These are phyloP conservation scores for Xylaria multiplex DNA, from an alignment of 2,329 filamentous ascomycete genomes.

Conservation along the genomic window DNA sequence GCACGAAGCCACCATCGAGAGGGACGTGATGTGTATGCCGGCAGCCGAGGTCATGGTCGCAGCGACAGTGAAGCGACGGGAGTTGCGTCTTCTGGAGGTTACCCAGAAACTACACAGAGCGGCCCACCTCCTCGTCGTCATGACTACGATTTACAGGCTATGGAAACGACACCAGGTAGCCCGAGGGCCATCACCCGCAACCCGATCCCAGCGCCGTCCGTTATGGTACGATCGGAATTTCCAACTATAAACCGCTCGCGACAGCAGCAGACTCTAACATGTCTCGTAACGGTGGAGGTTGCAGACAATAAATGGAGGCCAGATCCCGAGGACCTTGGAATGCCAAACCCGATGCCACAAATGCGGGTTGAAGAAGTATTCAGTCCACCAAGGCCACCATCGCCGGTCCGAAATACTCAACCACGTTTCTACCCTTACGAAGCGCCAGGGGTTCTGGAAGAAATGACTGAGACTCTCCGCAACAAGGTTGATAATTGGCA, in stretches of 20 bases:
- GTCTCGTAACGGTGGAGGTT: slow-evolving; percentile 92
- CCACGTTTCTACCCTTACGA: slow-evolving; percentile 77
- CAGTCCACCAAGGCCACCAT: slow-evolving; percentile 64
- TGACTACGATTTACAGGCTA: slow-evolving; percentile 95
- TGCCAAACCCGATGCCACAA: slow-evolving; percentile 57
- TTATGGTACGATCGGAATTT: slow-evolving; percentile 97
- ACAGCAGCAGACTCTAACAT: slow-evolving; percentile 94
- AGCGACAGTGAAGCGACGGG: slow-evolving; percentile 84
- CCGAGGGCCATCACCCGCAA: slow-evolving; percentile 79
- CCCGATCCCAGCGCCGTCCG: slow-evolving; percentile 87
- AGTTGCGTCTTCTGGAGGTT: slow-evolving; percentile 79
- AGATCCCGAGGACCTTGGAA: slow-evolving; percentile 80
- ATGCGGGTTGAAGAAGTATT: slow-evolving; percentile 64
- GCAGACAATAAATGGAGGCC: slow-evolving; percentile 91
- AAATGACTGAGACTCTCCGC: slow-evolving; percentile 86
- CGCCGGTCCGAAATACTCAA: slow-evolving; percentile 64
- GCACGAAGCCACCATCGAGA: slow-evolving; percentile 57
- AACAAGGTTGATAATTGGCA: slow-evolving; percentile 98
- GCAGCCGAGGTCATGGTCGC: slow-evolving; percentile 69
- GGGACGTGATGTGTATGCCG: slow-evolving; percentile 59
- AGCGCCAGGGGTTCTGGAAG: slow-evolving; percentile 78
- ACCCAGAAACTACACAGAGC: slow-evolving; percentile 78
- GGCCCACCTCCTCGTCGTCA: slow-evolving; percentile 77
- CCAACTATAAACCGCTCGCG: slow-evolving; percentile 91
- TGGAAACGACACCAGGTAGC: slow-evolving; percentile 85